Evolutionary conservation across 306 rosid genomes (phyloP), one percentile per base, ranked within the genome.

Genomic region (Astragalus membranaceus): DNA sequence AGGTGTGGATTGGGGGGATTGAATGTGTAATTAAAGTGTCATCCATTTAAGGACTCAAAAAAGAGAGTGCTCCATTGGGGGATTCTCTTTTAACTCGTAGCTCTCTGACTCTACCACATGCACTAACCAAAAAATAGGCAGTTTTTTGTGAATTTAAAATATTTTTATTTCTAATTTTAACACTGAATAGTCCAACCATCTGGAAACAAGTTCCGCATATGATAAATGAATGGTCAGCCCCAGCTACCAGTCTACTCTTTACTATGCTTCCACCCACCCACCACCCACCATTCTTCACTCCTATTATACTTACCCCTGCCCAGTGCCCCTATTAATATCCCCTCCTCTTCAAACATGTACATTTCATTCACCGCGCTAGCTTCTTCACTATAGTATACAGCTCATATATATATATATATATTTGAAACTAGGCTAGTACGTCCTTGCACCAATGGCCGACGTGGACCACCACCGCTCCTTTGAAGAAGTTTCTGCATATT

Each of bases 361-460:
- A 54, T 2, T 67, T 64, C 72, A 16, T 53, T 10, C 51, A 42
- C 42, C 7, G 32, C 56, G 2, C 30, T 26, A 26, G 3, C 30
- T 26, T n/a, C 51, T 26, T 7, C 46, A 7, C 5, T 26, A 7
- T 14, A 20, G n/a, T 20, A 20, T 20, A 20, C 2, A n/a, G n/a
- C n/a, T n/a, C n/a, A 20, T 20, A 20, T 20, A 20, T 20, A 20
- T 20, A 20, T 20, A 20, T 20, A 20, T 20, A 20, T 20, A n/a
- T n/a, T n/a, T n/a, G n/a, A n/a, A n/a, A n/a, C n/a, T n/a, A n/a
- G n/a, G n/a, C n/a, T n/a, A n/a, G n/a, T n/a, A n/a, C n/a, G n/a
- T n/a, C n/a, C n/a, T n/a, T 20, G 35, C 53, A 10, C 5, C 6
- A 7, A 80, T 89, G 92, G 90, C 88, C 73, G 84, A 83, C 73